phyloP scores from a whole-genome alignment of 2,329 filamentous ascomycete species.

The Penicillium fuscoglaucum region DNA sequence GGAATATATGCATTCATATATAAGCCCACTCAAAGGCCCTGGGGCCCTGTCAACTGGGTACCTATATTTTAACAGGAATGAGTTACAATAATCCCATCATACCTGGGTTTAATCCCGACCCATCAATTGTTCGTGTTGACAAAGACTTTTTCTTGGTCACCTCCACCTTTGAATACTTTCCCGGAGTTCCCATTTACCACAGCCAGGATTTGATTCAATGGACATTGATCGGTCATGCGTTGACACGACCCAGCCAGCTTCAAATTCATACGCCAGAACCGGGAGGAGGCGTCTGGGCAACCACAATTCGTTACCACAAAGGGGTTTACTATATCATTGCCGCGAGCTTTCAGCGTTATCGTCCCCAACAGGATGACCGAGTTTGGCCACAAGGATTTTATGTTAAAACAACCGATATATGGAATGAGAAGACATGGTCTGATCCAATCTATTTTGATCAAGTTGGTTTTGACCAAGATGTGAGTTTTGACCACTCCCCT shows the following conservation, averaged over 20 bases:
- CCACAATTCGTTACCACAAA: constrained; percentile 49
- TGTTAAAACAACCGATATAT: constrained; percentile 55
- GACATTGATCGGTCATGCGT: constrained; percentile 39
- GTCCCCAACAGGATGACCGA: constrained; percentile 47
- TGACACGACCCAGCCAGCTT: constrained; percentile 37
- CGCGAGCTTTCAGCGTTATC: constrained; percentile 44
- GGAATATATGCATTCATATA: background rate
- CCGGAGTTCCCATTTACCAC: constrained; percentile 61
- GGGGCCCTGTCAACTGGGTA: background rate
- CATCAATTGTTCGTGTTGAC: constrained; percentile 54
- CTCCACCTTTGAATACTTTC: constrained; percentile 64
- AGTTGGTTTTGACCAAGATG: constrained; percentile 56
- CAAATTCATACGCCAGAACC: constrained; percentile 38
- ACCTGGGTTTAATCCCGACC: constrained; percentile 63
- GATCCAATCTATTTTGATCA: constrained; percentile 58
- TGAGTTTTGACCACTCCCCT: constrained; percentile 26
- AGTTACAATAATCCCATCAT: constrained; percentile 53
- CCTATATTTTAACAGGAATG: constrained; percentile 7
- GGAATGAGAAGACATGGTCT: constrained; percentile 53
- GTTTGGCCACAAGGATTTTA: constrained; percentile 58
- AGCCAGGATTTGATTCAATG: constrained; percentile 50
- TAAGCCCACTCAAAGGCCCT: background rate
- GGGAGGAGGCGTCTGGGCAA: constrained; percentile 48
- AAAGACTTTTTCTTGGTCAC: constrained; percentile 60
- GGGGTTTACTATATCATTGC: constrained; percentile 51